Conservation (phyloP, 2,329 filamentous ascomycete genomes). For the Fusarium tupiense region DNA sequence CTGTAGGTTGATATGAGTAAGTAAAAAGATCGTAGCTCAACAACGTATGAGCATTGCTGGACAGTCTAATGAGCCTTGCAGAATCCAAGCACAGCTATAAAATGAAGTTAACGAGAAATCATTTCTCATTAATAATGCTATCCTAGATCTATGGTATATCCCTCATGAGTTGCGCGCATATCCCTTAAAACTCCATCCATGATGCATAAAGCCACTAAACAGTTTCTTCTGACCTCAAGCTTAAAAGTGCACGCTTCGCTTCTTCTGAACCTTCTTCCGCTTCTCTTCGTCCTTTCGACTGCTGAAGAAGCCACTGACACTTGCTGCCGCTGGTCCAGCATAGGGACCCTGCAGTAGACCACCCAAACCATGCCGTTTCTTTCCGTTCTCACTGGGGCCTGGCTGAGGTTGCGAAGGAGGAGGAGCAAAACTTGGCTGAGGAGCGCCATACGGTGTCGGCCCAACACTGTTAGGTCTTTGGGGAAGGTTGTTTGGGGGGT, state of each 20-base stretch:
- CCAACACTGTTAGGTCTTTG: constrained; percentile 61
- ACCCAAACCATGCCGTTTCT: constrained; percentile 44
- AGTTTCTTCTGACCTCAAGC: background rate
- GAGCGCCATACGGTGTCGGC: constrained; percentile 44
- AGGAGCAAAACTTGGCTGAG: constrained; percentile 36
- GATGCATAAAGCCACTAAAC: background rate
- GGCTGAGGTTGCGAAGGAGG: constrained; percentile 35
- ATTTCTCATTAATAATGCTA: constrained; percentile 7
- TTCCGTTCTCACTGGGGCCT: constrained; percentile 30
- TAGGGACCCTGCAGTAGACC: constrained; percentile 46
- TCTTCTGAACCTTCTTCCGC: constrained; percentile 57
- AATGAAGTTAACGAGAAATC: background rate
- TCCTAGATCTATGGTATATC: constrained; percentile 41
- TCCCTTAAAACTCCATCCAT: constrained; percentile 14
- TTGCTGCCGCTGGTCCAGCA: constrained; percentile 54
- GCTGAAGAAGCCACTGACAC: constrained; percentile 57
- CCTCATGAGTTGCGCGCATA: constrained; percentile 15
- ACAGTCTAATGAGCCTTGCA: background rate
- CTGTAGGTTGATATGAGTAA: background rate
- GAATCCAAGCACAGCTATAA: background rate
- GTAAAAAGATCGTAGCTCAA: no score
- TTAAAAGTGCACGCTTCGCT: constrained; percentile 59
- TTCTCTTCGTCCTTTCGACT: constrained; percentile 50
- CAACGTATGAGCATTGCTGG: background rate
- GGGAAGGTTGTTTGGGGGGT: constrained; percentile 47